Evolutionary conservation across 2,329 filamentous ascomycete species (phyloP), one percentile per base, ranked within the genome.

Genomic region (Exophiala oligosperma): DNA sequence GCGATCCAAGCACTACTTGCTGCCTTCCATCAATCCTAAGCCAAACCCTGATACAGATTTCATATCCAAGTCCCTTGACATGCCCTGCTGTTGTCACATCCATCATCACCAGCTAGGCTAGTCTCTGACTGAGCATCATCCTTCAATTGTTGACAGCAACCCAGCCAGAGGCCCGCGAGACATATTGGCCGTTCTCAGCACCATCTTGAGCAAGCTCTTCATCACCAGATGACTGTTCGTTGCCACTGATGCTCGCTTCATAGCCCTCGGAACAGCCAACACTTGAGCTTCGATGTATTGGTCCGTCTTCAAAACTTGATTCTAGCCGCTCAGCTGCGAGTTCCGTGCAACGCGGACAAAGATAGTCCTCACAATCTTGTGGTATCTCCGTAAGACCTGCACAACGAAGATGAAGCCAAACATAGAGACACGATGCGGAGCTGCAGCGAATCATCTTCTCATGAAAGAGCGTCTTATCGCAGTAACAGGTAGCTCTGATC

Each of bases 321-420:
- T 11, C 23, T 7, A 8, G n/a, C 24, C 12, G 14, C 14, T 43
- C 40, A 23, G n/a, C 14, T 7, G 26, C 46, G n/a, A 24, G 8
- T 48, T n/a, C 17, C 14, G 8, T 43, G 53, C 62, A 64, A 49
- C 62, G 53, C 23, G 49, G 24, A 50, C 62, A 64, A n/a, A 52
- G 23, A 51, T 52, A 64, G 1, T 47, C 24, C 23, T 63, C 52
- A 12, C 17, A 21, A 9, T 37, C 52, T n/a, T 23, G 29, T 5
- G 56, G 52, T n/a, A 63, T 35, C n/a, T 54, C 38, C 11, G 54
- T 24, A 17, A 63, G 62, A 12, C 49, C 58, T 6, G 62, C 54
- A 38, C 62, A 64, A 32, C 40, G 46, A 49, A 63, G 40, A 38
- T 64, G 62, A 37, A 61, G 54, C 26, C 41, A 52, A 17, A 60